A percentile compares a stretch with the other conserved stretches of the same genome.
phyloP scores from a whole-genome alignment of 352 stramenopile genomes.

The Pythium vanterpoolii region DNA sequence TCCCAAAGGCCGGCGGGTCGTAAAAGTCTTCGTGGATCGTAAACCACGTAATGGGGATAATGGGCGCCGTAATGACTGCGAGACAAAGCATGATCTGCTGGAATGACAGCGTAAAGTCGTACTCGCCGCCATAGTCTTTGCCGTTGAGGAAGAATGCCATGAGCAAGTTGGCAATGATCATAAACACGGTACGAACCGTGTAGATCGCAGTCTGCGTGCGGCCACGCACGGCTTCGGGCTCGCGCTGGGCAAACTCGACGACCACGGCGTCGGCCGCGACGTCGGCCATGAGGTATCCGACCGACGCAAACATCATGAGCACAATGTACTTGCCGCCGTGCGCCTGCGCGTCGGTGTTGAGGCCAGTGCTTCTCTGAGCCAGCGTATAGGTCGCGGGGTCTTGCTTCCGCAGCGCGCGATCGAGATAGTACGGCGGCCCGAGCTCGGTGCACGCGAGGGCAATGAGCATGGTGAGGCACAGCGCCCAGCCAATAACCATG shows the following conservation, averaged over 20 bases:
- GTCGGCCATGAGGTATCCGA: slow-evolving; percentile 62
- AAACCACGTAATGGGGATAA: slow-evolving; percentile 29
- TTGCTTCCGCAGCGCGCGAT: background rate
- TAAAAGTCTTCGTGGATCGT: slow-evolving; percentile 25
- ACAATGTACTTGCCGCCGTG: slow-evolving; percentile 35
- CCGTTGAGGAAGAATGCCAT: slow-evolving; percentile 40
- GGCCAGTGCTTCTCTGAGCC: background rate
- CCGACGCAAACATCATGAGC: slow-evolving; percentile 46
- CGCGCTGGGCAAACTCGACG: slow-evolving; percentile 36
- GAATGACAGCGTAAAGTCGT: slow-evolving; percentile 31
- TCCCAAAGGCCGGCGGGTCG: slow-evolving; percentile 17
- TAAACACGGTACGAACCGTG: slow-evolving; percentile 32
- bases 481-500: slow-evolving; percentile 30
- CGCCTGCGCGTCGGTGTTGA: slow-evolving; percentile 22
- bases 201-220: slow-evolving; percentile 24
- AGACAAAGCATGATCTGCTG: slow-evolving; percentile 29
- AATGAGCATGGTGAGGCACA: slow-evolving; percentile 22
- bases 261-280: slow-evolving; percentile 47
- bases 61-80: slow-evolving; percentile 14
- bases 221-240: slow-evolving; percentile 27
- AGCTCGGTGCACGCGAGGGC: slow-evolving; percentile 21
- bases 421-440: slow-evolving; percentile 24
- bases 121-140: slow-evolving; percentile 35
- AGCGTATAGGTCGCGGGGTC: slow-evolving; percentile 1
- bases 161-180: slow-evolving; percentile 25